Base-by-base conservation (phyloP, 1,284 basidiomycete genomes). In the Golubevia sp. region DNA sequence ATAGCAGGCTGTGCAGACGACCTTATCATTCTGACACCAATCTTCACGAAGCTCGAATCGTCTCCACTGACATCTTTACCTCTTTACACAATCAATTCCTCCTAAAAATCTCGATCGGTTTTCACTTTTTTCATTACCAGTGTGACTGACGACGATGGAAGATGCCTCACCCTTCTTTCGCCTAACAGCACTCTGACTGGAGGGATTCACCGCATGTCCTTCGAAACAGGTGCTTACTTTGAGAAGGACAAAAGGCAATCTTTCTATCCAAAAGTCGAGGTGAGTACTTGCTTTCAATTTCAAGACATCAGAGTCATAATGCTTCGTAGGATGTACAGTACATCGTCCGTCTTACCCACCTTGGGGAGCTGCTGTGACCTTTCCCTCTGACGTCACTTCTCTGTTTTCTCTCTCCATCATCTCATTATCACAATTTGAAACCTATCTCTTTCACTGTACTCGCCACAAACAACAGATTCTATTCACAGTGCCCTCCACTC, bases 211-310 rank as follows among this genome's bases (percentile, higher is more conserved):
- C 94, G 92, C 85, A 89, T 96, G 74, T 86, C 89, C 3, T 96
- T 97, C 86, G 88, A 89, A 77, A 92, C 91, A 0, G 91, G 90
- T 62, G 88, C 89, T 3, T 95, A 96, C 83, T 96, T 95, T 79
- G 88, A 89, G 30, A 83, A 79, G 23, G 87, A 86, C 0, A 87
- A 86, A 1, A 86, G 89, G 53, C 85, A 88, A 61, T 91, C 89
- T 18, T 95, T 97, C 78, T 96, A 94, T 85, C 94, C 94, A 1
- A 90, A 89, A 87, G 90, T 94, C 3, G 92, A 94, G 87, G 92
- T 92, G 71, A 63, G 86, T 70, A n/a, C n/a, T n/a, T n/a, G n/a
- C n/a, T n/a, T n/a, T n/a, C n/a, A n/a, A n/a, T n/a, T n/a, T 1
- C 18, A 49, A 49, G 18, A 1, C 18, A 49, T 18, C 1, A 23